Evolutionary conservation across 495 filamentous ascomycete species (phyloP).

Genomic region (Neurospora sp.): DNA sequence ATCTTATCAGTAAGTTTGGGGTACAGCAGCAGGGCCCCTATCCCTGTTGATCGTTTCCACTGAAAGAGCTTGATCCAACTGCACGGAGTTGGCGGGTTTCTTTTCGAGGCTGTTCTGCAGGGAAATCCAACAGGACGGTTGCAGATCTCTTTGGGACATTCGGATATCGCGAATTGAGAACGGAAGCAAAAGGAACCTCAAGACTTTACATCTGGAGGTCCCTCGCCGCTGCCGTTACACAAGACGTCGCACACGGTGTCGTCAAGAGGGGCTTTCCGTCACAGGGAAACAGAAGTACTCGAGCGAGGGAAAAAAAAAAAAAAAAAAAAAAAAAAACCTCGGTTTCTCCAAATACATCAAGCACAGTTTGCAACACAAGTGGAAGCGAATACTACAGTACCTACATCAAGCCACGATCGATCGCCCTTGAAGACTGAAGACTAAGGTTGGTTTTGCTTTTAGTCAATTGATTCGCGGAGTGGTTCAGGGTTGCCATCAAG

Average conservation of each 20-base stretch:
- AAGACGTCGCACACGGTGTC: not conserved
- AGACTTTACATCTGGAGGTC: not conserved
- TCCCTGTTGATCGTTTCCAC: not conserved
- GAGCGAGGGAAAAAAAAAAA: not conserved
- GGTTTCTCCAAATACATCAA: not conserved
- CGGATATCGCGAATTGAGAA: not conserved
- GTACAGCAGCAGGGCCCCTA: not conserved
- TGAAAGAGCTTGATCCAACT: not conserved
- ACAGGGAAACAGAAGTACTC: not conserved
- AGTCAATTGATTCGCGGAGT: not conserved
- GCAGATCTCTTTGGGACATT: not conserved
- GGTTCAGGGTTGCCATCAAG: not conserved
- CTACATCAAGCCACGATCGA: not conserved
- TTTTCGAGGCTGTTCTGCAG: not conserved
- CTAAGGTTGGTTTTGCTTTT: not conserved
- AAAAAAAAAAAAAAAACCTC: not conserved
- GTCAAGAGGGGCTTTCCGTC: not conserved
- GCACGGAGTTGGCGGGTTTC: not conserved
- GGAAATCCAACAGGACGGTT: not conserved
- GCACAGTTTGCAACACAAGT: not conserved
- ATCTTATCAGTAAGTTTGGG: not conserved
- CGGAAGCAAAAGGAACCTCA: not conserved
- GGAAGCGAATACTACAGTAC: not conserved
- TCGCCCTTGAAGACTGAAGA: not conserved
- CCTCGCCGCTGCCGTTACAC: not conserved